Base-by-base conservation (phyloP, 2,329 filamentous ascomycete species). In the Aphanoascus verrucosus region DNA sequence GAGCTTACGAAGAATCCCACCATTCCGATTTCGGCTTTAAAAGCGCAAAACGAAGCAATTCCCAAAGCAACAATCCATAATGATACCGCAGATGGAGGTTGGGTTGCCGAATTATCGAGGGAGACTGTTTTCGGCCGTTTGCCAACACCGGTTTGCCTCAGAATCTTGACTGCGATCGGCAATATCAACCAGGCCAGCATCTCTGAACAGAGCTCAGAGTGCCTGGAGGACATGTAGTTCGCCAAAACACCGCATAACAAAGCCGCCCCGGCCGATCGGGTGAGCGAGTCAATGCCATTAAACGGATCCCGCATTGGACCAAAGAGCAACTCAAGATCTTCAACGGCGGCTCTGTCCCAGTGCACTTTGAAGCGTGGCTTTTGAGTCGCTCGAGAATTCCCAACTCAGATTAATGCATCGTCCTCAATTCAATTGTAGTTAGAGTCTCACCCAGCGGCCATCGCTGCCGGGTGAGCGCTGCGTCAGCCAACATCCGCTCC, bases 1-100 rank as follows among this genome's bases (percentile, higher is more conserved):
- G 5, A n/a, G 32, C 54, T 48, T 43, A 55, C 54, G 11, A 55
- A 52, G 28, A 55, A 44, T 15, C 8, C 54, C n/a, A 53, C 3
- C 15, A 52, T 43, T 8, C 54, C 44, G 4, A 19, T 23, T 28
- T 53, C 54, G 37, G 54, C 54, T 49, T 43, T 52, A n/a, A 43
- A 49, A 20, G 52, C 15, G 41, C 54, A 52, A n/a, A 43, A 35
- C 5, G 40, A 5, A 11, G 37, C 45, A 28, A 55, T 40, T 6
- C 49, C 34, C 5, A 52, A 20, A 8, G 54, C 49, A 23, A 47
- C 54, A 9, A 43, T 37, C 49, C 49, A 55, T 44, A 49, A 5
- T 8, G 54, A 37, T 8, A 28, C 20, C 4, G 48, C 20, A 19
- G 54, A 52, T 17, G 49, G 11, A 12, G 23, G n/a, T 31, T 31